Evolutionary conservation across 2,329 filamentous ascomycete genomes (phyloP).

Genomic region (Clarireedia paspali): DNA sequence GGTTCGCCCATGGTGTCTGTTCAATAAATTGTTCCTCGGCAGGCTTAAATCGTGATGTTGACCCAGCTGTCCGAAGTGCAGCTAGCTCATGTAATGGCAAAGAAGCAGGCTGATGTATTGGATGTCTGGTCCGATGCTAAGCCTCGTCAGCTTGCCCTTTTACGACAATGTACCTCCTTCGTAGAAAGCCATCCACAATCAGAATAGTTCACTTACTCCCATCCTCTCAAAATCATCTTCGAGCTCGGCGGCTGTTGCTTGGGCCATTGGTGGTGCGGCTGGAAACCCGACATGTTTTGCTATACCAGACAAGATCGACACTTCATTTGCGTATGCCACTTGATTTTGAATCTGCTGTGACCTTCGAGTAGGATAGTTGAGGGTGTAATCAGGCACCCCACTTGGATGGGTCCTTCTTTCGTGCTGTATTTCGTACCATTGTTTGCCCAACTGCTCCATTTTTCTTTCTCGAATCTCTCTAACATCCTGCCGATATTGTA

Average conservation of each 20-base stretch:
- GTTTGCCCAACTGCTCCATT: conserved; percentile 73
- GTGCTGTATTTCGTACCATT: conserved; percentile 89
- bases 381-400: conserved; percentile 71
- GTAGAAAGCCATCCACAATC: not conserved
- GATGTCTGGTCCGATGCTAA: conserved; percentile 24
- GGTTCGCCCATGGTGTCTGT: conserved; percentile 88
- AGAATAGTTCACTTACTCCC: conserved; percentile 53
- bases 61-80: conserved; percentile 26
- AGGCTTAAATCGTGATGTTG: conserved; percentile 38
- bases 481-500: conserved; percentile 82
- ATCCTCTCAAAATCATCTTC: conserved; percentile 87
- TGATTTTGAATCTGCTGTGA: conserved; percentile 77
- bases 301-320: conserved; percentile 81
- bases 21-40: conserved; percentile 83
- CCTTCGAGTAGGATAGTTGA: conserved; percentile 70
- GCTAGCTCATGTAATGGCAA: conserved; percentile 28
- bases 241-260: conserved; percentile 64
- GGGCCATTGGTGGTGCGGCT: conserved; percentile 76
- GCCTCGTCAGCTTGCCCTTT: conserved; percentile 14
- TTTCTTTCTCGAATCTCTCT: conserved; percentile 75
- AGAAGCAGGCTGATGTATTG: conserved; percentile 17
- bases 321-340: conserved; percentile 88
- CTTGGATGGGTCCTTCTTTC: conserved; percentile 74
- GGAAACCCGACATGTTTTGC: conserved; percentile 96
- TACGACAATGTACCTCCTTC: not conserved